Evolutionary conservation across 2,329 filamentous ascomycete species (phyloP), one percentile per base, ranked within the genome.

Genomic region (Paecilomyces formosus): DNA sequence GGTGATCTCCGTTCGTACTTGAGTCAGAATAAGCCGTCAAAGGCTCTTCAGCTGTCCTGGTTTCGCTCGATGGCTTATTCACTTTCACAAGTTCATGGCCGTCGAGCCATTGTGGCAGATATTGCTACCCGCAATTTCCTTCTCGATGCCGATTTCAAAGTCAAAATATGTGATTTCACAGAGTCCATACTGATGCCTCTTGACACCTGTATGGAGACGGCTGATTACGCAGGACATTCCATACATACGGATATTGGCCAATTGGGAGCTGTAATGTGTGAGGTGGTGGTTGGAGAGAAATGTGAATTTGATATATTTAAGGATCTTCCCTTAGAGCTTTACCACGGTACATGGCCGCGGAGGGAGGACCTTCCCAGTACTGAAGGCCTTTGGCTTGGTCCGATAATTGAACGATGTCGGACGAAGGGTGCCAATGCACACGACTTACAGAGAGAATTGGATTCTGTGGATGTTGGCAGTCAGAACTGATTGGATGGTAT

Each of bases 251-350:
- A 73, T 58, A 67, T 74, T 54, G 68, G 66, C 2, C 64, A 65
- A 24, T 63, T 73, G 21, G 70, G 68, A 7, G 60, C 65, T 28
- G 69, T 72, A 15, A 68, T 71, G 30, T 73, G 67, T 55, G 64
- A 71, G 58, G 59, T 72, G 18, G 55, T 66, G 3, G 66, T 66
- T 15, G 62, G 62, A 11, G 33, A 58, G 3, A 57, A 58, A 13
- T 69, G 61, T 57, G 61, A 65, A 33, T 66, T 70, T 52, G 65
- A 69, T 56, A 55, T 72, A 9, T 64, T 60, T 35, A 58, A 66
- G 55, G 52, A 66, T 35, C 52, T 54, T 31, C 31, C 60, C 53
- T 39, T 58, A 52, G 57, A 53, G 0, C 57, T 60, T 55, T 58
- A 60, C 35, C 54, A 52, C 33, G 59, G 51, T 49, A 51, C 59